Evolutionary conservation across 1,284 basidiomycete genomes (phyloP).

Genomic region (Cryptococcus wingfieldii): DNA sequence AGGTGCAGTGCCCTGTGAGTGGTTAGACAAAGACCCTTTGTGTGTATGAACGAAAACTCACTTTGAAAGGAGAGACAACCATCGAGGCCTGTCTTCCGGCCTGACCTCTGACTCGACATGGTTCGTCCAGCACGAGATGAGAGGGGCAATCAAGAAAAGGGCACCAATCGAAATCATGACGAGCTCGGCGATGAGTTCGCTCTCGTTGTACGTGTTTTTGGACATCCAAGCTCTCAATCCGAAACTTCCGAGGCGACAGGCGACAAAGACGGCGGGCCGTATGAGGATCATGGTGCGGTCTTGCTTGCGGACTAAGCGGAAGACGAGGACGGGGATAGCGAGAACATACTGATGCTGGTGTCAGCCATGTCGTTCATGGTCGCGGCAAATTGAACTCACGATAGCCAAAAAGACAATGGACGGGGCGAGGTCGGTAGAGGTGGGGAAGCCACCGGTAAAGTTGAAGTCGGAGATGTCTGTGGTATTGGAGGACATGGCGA

Average conservation of each 20-base stretch:
- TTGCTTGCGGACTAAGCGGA: conserved; percentile 8
- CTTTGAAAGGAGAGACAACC: conserved; percentile 13
- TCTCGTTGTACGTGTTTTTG: conserved; percentile 19
- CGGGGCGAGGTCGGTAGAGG: conserved; percentile 28
- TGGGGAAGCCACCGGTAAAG: conserved; percentile 33
- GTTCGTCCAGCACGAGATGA: conserved; percentile 24
- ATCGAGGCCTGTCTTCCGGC: conserved; percentile 12
- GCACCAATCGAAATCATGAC: conserved; percentile 29
- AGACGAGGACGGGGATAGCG: conserved; percentile 21
- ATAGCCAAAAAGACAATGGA: conserved; percentile 31
- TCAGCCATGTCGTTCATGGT: neutral
- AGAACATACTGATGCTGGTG: conserved; percentile 19
- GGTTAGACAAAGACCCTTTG: neutral
- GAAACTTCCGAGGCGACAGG: conserved; percentile 21
- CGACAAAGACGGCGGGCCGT: conserved; percentile 29
- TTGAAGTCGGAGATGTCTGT: conserved; percentile 14
- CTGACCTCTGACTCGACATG: conserved; percentile 20
- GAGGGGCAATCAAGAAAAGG: conserved; percentile 33
- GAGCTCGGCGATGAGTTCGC: conserved; percentile 30
- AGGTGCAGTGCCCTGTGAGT: conserved; percentile 7
- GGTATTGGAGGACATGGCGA: conserved; percentile 1
- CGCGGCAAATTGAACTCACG: conserved; percentile 15
- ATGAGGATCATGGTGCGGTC: conserved; percentile 22
- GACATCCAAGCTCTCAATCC: conserved; percentile 29
- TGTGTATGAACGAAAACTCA: neutral